Evolutionary conservation across 495 filamentous ascomycete species (phyloP).

Genomic region (Neurospora discreta): DNA sequence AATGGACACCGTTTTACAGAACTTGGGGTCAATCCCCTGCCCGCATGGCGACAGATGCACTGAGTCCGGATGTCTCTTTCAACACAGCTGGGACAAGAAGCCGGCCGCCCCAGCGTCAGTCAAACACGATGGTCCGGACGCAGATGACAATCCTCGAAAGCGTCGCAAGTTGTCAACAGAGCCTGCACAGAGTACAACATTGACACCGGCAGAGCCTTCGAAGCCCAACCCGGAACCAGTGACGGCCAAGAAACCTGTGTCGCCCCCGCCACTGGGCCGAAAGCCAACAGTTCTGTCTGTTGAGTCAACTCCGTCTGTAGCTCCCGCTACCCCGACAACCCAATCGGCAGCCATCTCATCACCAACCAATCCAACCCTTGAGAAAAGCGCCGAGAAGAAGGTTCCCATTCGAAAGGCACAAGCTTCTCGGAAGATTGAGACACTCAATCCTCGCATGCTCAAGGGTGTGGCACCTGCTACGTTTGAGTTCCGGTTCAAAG

Average conservation of each 20-base stretch:
- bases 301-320: background rate
- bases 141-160: slow-evolving; percentile 17
- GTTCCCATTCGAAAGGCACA: slow-evolving; percentile 3
- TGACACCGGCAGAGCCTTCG: background rate
- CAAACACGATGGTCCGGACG: background rate
- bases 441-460: slow-evolving; percentile 73
- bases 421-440: slow-evolving; percentile 30
- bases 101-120: background rate
- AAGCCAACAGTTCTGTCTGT: slow-evolving; percentile 4
- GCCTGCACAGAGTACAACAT: background rate
- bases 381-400: background rate
- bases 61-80: slow-evolving; percentile 28
- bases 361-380: background rate
- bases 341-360: background rate
- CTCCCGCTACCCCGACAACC: background rate
- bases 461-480: slow-evolving; percentile 51
- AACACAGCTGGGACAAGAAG: slow-evolving; percentile 27
- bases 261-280: slow-evolving; percentile 24
- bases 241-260: slow-evolving; percentile 17
- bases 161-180: slow-evolving; percentile 17
- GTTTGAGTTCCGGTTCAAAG: slow-evolving; percentile 54
- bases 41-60: slow-evolving; percentile 42
- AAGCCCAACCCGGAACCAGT: background rate
- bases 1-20: slow-evolving; percentile 57
- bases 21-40: slow-evolving; percentile 56